These are phyloP conservation scores for Leucosporidium scottii DNA, from an alignment of 768 basidiomycete genomes.

Conservation along the genomic window DNA sequence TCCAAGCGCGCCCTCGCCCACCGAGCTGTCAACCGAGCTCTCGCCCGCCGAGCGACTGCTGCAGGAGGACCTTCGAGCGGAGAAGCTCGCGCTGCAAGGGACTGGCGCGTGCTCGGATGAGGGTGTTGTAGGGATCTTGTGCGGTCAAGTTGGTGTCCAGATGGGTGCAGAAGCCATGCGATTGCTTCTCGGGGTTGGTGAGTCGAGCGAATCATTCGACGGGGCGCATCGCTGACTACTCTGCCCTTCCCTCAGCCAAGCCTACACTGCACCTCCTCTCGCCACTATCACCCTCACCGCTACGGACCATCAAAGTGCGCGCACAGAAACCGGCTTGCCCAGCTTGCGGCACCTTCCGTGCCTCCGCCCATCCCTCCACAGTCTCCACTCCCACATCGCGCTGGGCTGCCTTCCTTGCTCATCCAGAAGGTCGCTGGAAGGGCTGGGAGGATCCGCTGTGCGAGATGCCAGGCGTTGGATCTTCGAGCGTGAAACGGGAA, in stretches of 20 bases:
- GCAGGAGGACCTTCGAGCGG: too few relatives aligned
- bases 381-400: neutral
- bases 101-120: constrained; percentile 34
- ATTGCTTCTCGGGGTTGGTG: constrained; percentile 22
- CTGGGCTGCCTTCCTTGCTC: constrained; percentile 19
- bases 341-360: constrained; percentile 55
- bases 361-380: neutral
- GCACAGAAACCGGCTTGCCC: constrained; percentile 61
- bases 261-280: constrained; percentile 68
- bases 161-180: constrained; percentile 23
- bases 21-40: constrained; percentile 2
- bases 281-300: constrained; percentile 61
- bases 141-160: constrained; percentile 59
- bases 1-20: constrained; percentile 58
- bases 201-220: constrained; percentile 18
- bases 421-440: neutral
- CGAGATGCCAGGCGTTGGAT: constrained; percentile 9
- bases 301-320: constrained; percentile 77
- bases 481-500: neutral
- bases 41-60: too few relatives aligned
- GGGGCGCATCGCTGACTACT: neutral
- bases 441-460: constrained; percentile 30
- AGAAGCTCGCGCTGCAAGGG: constrained; percentile 15
- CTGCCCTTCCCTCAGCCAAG: constrained; percentile 48
- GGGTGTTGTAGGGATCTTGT: constrained; percentile 51